These are phyloP conservation scores for Flaveria brownii DNA, from an alignment of 129 eudicot species.

Conservation along the genomic window DNA sequence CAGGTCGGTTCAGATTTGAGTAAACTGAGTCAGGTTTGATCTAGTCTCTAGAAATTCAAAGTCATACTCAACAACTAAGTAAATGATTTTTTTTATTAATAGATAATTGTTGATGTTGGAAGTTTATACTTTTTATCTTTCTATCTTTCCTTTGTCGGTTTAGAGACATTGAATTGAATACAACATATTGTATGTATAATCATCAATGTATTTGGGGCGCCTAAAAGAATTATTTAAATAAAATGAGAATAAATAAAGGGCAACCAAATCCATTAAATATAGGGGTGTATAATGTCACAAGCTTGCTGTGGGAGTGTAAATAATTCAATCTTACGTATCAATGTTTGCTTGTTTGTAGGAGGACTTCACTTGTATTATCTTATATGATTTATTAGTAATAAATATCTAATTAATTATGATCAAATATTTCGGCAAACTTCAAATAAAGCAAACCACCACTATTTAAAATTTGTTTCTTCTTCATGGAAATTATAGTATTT, in stretches of 20 bases:
- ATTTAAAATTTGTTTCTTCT: conserved; percentile 7
- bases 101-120: neutral
- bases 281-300: conserved; percentile 30
- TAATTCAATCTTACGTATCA: conserved; percentile 33
- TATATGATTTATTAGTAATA: neutral
- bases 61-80: neutral
- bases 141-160: neutral
- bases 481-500: neutral
- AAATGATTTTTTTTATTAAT: neutral
- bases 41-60: neutral
- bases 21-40: neutral
- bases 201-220: neutral
- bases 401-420: neutral
- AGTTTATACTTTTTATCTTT: conserved; percentile 1
- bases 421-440: neutral
- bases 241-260: conserved; percentile 10
- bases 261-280: conserved; percentile 28
- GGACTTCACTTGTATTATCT: neutral
- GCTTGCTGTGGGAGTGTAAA: conserved; percentile 33
- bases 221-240: neutral
- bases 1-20: too few species aligned
- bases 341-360: conserved; percentile 36
- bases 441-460: conserved; percentile 24
- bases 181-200: conserved; percentile 19
- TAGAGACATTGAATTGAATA: conserved; percentile 29